Percentiles rank a stretch among this genome's conserved stretches.
Conservation (phyloP, 2,329 filamentous ascomycete species). For the Hymenoscyphus infarciens region DNA sequence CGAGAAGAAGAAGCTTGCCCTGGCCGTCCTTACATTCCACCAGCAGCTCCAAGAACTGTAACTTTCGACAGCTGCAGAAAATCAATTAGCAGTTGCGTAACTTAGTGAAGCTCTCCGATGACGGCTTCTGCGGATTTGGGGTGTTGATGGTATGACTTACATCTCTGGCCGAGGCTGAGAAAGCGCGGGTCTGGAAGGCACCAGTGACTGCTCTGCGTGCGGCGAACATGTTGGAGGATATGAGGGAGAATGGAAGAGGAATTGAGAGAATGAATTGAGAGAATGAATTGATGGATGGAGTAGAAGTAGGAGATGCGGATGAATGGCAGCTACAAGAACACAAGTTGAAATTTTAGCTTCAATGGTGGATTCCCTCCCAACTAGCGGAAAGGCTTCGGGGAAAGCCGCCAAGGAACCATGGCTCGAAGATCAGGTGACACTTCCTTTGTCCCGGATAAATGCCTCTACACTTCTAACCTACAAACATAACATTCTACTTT, state of each 20-base stretch:
- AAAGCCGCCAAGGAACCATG: background rate
- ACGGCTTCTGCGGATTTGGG: conserved; percentile 2
- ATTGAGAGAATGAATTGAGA: background rate
- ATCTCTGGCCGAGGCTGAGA: conserved; percentile 75
- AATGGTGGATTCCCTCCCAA: background rate
- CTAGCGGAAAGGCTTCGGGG: background rate
- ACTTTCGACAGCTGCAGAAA: conserved; percentile 86
- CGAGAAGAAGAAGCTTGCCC: background rate
- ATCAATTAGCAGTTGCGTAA: conserved; percentile 23
- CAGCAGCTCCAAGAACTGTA: conserved; percentile 90
- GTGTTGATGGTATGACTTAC: conserved; percentile 45
- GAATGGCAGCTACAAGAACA: background rate
- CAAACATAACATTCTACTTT: too few species aligned
- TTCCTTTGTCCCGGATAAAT: too few species aligned
- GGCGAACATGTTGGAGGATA: conserved; percentile 64
- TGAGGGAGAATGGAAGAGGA: background rate
- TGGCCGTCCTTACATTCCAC: conserved; percentile 63
- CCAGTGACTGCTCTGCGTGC: conserved; percentile 54
- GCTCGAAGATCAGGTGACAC: background rate
- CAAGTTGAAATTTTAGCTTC: background rate
- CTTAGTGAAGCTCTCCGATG: background rate
- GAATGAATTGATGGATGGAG: background rate
- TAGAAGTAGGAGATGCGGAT: background rate
- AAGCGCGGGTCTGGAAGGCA: conserved; percentile 70
- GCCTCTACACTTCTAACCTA: too few species aligned